A percentile compares a stretch with the other conserved stretches of the same genome.
Evolutionary conservation across 495 filamentous ascomycete species (phyloP).

Genomic region (Sordaria brevicollis): DNA sequence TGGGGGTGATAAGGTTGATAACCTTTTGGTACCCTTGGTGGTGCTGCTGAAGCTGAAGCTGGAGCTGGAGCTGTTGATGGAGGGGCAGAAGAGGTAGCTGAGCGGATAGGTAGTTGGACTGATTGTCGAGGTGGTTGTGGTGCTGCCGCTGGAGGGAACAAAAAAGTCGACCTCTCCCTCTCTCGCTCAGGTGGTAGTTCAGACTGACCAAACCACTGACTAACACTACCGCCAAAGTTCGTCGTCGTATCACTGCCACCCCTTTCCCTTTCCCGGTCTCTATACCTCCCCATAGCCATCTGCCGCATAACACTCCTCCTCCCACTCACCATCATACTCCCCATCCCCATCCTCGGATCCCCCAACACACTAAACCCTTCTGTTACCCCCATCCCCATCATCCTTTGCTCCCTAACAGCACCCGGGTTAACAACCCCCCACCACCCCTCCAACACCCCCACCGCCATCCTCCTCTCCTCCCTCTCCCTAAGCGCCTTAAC

Average conservation of each 20-base stretch:
- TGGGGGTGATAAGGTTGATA: not conserved
- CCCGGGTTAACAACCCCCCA: slow-evolving; percentile 12
- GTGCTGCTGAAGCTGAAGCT: not conserved
- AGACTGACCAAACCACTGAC: not conserved
- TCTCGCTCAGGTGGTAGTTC: not conserved
- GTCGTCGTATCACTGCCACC: not conserved
- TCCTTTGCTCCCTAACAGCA: not conserved
- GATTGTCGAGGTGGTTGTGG: not conserved
- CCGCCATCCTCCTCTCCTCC: slow-evolving; percentile 11
- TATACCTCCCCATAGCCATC: not conserved
- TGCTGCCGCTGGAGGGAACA: not conserved
- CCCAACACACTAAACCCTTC: not conserved
- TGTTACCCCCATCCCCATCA: not conserved
- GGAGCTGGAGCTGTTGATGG: not conserved
- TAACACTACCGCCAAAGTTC: not conserved
- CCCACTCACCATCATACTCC: not conserved
- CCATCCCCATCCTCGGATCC: not conserved
- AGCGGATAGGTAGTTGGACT: not conserved
- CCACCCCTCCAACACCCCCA: slow-evolving; percentile 18
- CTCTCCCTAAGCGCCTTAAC: slow-evolving; percentile 12
- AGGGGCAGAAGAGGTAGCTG: not conserved
- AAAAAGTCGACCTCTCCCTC: not conserved
- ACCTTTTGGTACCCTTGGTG: not conserved
- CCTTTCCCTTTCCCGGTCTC: not conserved
- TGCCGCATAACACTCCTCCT: not conserved